phyloP scores from a whole-genome alignment of 2,329 filamentous ascomycete species.

The Pseudogymnoascus verrucosus region DNA sequence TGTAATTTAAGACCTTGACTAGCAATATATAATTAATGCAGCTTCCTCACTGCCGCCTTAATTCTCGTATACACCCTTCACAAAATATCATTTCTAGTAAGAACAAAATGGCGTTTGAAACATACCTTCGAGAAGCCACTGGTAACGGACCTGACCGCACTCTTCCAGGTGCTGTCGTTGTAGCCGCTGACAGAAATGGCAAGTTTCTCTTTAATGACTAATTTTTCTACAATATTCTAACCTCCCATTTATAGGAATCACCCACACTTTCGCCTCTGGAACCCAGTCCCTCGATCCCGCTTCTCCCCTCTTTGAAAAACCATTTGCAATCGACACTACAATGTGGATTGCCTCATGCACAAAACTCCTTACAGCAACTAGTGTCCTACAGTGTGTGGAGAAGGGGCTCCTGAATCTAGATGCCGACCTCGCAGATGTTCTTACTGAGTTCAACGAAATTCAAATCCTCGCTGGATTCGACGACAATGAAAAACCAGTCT shows the following conservation, averaged over 20 bases:
- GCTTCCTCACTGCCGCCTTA: background rate
- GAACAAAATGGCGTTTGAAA: background rate
- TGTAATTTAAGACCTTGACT: background rate
- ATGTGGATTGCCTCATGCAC: constrained; percentile 53
- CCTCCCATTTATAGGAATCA: background rate
- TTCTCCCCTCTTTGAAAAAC: constrained; percentile 24
- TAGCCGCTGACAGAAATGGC: background rate
- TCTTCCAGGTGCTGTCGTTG: background rate
- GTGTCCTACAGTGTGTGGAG: constrained; percentile 11
- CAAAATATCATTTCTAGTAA: too few relatives aligned
- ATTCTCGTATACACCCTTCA: background rate
- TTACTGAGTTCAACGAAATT: constrained; percentile 9
- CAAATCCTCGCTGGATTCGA: constrained; percentile 27
- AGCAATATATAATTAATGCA: background rate
- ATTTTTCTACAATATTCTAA: background rate
- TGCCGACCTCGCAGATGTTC: background rate
- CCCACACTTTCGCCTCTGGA: background rate
- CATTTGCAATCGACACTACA: constrained; percentile 50
- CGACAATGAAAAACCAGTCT: constrained; percentile 3
- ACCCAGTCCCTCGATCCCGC: background rate
- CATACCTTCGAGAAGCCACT: background rate
- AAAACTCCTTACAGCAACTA: constrained; percentile 29
- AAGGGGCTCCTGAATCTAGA: constrained; percentile 8
- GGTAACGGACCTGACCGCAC: background rate
- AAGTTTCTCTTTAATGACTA: background rate